phyloP scores from a whole-genome alignment of 345 rosid species.

The Eucalyptus melliodora region DNA sequence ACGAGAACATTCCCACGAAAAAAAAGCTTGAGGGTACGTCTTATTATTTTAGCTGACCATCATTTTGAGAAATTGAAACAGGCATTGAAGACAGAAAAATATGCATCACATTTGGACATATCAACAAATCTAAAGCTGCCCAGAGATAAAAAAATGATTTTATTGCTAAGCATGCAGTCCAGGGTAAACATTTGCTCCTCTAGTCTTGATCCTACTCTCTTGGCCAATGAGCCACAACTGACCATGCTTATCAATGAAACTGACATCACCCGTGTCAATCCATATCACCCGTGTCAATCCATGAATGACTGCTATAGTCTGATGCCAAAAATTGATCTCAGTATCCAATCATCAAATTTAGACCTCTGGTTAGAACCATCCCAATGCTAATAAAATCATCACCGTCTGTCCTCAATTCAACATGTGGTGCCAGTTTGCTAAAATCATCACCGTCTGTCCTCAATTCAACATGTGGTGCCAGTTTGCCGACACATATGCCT shows the following conservation, averaged over 20 bases:
- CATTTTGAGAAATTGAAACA: background rate
- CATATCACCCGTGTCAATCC: slow-evolving; percentile 26
- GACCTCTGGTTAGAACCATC: slow-evolving; percentile 65
- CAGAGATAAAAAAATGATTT: background rate
- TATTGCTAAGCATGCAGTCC: background rate
- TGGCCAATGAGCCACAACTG: slow-evolving; percentile 74
- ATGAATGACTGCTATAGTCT: slow-evolving; percentile 9
- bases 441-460: too few relatives aligned
- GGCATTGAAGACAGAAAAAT: background rate
- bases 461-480: too few relatives aligned
- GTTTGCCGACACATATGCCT: too few relatives aligned
- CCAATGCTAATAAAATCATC: slow-evolving; percentile 36
- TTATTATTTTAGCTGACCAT: background rate
- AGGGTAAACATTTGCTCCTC: slow-evolving; percentile 80
- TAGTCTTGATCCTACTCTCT: slow-evolving; percentile 55
- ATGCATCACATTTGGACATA: background rate
- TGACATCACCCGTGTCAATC: background rate
- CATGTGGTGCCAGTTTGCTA: slow-evolving; percentile 76
- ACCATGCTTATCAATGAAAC: background rate
- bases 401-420: slow-evolving; percentile 35
- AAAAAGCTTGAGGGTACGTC: background rate
- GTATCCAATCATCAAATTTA: slow-evolving; percentile 65
- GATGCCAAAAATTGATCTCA: slow-evolving; percentile 27
- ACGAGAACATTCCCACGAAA: background rate
- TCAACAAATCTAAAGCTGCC: too few relatives aligned